Base-by-base conservation (phyloP, 768 basidiomycete genomes). In the Rhodotorula diobovata region DNA sequence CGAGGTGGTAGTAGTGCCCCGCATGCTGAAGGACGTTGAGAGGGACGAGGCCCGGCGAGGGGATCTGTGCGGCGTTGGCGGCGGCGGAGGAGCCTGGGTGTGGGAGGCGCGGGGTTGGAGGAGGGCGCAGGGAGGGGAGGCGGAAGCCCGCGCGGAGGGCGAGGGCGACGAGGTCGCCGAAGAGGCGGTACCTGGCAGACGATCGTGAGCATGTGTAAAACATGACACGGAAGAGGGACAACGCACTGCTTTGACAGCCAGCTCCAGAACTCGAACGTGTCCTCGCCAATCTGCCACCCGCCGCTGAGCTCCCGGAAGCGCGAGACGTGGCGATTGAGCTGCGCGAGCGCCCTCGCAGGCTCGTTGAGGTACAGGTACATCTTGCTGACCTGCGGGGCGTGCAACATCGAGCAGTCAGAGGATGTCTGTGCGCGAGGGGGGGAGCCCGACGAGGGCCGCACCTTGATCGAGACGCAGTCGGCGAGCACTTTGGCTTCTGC, bases 401-500 rank as follows among this genome's bases (percentile, higher is more conserved):
- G 20, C 20, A 56, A 10, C 21, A n/a, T n/a, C n/a, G 48, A n/a
- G n/a, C 11, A 18, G 21, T 53, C n/a, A 53, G 51, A 23, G 25
- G 21, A 2, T 1, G 9, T 23, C 7, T 4, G 46, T 9, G 7
- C 3, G 15, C 20, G 48, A 50, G 23, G 23, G 8, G 48, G 5
- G 7, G 14, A 30, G 16, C n/a, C 16, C 2, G 37, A 0, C 35
- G 37, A n/a, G 20, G 25, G n/a, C n/a, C 56, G 39, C 71, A 91
- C 93, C 83, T 96, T 94, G 79, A 96, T 83, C 68, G 88, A 90
- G 71, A 97, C 88, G 74, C 91, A 90, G 79, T 99, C 96, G 0
- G 91, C 93, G 4, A 98, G 84, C 4, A 98, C 96, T 80, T 94
- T 96, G 7, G 95, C 95, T 80, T 99, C 96, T 25, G 94, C 93